Evolutionary conservation across 768 basidiomycete species (phyloP).

Genomic region (Agrocybe pediades): DNA sequence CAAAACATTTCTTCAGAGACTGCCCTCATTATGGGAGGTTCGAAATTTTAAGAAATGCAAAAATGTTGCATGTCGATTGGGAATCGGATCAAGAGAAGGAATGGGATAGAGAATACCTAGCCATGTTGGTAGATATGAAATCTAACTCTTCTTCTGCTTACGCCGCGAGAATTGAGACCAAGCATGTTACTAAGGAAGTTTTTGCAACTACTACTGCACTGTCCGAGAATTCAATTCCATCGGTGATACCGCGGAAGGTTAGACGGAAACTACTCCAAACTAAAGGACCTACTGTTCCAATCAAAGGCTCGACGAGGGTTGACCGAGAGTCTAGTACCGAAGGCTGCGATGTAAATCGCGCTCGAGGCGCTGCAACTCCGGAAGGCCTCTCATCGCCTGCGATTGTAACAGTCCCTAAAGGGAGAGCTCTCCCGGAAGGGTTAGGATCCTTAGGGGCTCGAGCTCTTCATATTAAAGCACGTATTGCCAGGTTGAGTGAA

Average conservation of each 20-base stretch:
- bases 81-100: neutral
- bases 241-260: no score
- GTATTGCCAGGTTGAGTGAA: no score
- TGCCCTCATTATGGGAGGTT: conserved; percentile 16
- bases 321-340: no score
- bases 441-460: no score
- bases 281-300: neutral
- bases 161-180: neutral
- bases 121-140: conserved; percentile 15
- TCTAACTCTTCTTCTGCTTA: conserved; percentile 7
- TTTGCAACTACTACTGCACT: no score
- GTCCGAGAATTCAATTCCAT: no score
- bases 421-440: neutral
- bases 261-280: no score
- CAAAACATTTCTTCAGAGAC: conserved; percentile 14
- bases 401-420: neutral
- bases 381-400: neutral
- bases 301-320: neutral
- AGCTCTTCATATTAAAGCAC: no score
- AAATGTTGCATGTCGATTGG: conserved; percentile 12
- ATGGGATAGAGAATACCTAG: conserved; percentile 13
- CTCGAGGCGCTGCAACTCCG: neutral
- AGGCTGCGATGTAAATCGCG: neutral
- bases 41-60: neutral
- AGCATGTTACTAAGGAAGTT: no score